Percentiles rank a stretch among this genome's conserved stretches.
Conservation (phyloP, 768 basidiomycete species). For the Dioszegia crocea region DNA sequence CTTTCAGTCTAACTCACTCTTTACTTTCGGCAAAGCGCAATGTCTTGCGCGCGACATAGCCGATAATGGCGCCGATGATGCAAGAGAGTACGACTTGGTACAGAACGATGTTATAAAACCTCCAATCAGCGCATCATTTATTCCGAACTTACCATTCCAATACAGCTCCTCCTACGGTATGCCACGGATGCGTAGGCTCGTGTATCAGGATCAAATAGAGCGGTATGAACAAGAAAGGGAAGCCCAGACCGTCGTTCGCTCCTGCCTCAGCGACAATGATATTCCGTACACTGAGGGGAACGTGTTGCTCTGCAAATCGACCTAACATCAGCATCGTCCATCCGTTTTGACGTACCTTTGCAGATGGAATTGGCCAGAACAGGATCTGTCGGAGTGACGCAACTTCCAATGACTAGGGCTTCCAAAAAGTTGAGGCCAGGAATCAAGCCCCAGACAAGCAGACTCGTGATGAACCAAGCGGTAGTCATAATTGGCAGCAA, state of each 20-base stretch:
- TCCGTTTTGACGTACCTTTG: slow-evolving; percentile 21
- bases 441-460: slow-evolving; percentile 50
- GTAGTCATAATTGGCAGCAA: slow-evolving; percentile 51
- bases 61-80: slow-evolving; percentile 50
- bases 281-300: slow-evolving; percentile 51
- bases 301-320: slow-evolving; percentile 51
- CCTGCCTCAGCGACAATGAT: slow-evolving; percentile 52
- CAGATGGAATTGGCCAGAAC: slow-evolving; percentile 50
- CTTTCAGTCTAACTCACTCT: slow-evolving; percentile 18
- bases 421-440: slow-evolving; percentile 51
- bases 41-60: slow-evolving; percentile 48
- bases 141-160: slow-evolving; percentile 49
- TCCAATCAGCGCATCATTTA: slow-evolving; percentile 8
- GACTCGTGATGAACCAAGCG: slow-evolving; percentile 50
- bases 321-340: slow-evolving; percentile 36
- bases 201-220: slow-evolving; percentile 49
- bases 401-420: slow-evolving; percentile 49
- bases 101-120: slow-evolving; percentile 48
- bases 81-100: slow-evolving; percentile 50
- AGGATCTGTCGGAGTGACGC: slow-evolving; percentile 53
- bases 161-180: slow-evolving; percentile 44
- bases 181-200: slow-evolving; percentile 28
- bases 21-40: slow-evolving; percentile 42
- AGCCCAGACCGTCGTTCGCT: slow-evolving; percentile 53
- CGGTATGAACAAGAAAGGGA: slow-evolving; percentile 52